Evolutionary conservation across 176 grass and related monocot genomes (phyloP).

Genomic region (Ensete ventricosum): DNA sequence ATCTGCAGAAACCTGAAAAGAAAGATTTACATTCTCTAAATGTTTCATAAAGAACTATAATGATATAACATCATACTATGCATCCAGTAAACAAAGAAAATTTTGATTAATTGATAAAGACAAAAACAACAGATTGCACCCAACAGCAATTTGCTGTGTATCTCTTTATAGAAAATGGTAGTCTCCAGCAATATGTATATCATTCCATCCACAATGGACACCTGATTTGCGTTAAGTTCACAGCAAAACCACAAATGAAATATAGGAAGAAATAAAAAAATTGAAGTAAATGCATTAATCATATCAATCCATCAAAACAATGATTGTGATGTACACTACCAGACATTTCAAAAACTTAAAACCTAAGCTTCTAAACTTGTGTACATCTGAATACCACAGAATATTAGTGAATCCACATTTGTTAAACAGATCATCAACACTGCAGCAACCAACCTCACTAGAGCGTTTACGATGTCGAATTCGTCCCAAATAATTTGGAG

Average conservation of each 20-base stretch:
- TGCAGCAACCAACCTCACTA: conserved; percentile 24
- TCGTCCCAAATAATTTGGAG: conserved; percentile 31
- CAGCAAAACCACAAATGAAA: neutral
- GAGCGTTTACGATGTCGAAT: conserved; percentile 39
- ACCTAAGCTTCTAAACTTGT: neutral
- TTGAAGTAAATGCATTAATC: neutral
- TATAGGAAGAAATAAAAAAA: too few relatives aligned
- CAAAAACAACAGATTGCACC: neutral
- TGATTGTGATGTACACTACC: too few relatives aligned
- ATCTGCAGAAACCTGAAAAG: conserved; percentile 51
- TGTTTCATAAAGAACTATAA: neutral
- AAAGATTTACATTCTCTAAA: neutral
- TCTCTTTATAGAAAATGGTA: neutral
- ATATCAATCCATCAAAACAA: too few relatives aligned
- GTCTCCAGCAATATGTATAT: neutral
- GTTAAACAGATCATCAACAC: neutral
- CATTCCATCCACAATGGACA: neutral
- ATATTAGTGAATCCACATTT: neutral
- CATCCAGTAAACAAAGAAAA: neutral
- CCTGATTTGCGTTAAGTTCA: neutral
- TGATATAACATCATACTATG: neutral
- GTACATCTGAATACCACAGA: neutral
- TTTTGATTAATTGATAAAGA: neutral
- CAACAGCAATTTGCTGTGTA: neutral
- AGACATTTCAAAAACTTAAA: neutral